These are phyloP conservation scores for Vigna reflexopilosa DNA, from an alignment of 306 rosid genomes.

Conservation along the genomic window DNA sequence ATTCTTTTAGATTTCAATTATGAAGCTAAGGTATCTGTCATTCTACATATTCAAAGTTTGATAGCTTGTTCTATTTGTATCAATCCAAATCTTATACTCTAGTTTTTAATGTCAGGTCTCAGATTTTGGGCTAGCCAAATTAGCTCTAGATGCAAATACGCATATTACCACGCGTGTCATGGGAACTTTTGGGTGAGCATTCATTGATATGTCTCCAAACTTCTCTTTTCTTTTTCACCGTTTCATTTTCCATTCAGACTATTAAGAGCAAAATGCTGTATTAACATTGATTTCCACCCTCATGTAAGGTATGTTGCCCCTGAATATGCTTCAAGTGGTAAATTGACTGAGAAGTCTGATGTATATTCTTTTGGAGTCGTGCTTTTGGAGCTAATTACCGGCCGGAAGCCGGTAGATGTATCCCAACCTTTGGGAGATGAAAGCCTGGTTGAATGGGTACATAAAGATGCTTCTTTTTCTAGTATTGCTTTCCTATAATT, in stretches of 20 bases:
- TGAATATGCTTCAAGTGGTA: slow-evolving; percentile 95
- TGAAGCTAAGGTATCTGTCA: slow-evolving; percentile 76
- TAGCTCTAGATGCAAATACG: slow-evolving; percentile 76
- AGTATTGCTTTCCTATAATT: slow-evolving; percentile 19
- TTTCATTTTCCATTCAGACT: slow-evolving; percentile 9
- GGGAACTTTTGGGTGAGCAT: slow-evolving; percentile 91
- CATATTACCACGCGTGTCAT: slow-evolving; percentile 89
- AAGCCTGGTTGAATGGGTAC: slow-evolving; percentile 97
- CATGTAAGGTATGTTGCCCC: slow-evolving; percentile 86
- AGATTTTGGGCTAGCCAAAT: slow-evolving; percentile 94
- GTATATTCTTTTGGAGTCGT: slow-evolving; percentile 93
- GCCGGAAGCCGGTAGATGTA: slow-evolving; percentile 85
- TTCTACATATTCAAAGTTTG: slow-evolving; percentile 27
- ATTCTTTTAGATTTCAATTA: slow-evolving; percentile 83
- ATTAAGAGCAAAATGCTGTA: not conserved
- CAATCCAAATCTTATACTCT: slow-evolving; percentile 32
- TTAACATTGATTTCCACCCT: slow-evolving; percentile 14
- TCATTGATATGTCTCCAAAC: slow-evolving; percentile 34
- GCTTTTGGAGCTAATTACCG: slow-evolving; percentile 91
- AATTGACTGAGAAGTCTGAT: slow-evolving; percentile 88
- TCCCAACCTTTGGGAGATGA: slow-evolving; percentile 90
- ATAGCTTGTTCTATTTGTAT: slow-evolving; percentile 14
- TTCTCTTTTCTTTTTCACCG: not conserved
- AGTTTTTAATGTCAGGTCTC: slow-evolving; percentile 62
- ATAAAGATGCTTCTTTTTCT: slow-evolving; percentile 33